Evolutionary conservation across 2,329 filamentous ascomycete genomes (phyloP), one percentile per base, ranked within the genome.

Genomic region (Trichoderma cornu-damae): DNA sequence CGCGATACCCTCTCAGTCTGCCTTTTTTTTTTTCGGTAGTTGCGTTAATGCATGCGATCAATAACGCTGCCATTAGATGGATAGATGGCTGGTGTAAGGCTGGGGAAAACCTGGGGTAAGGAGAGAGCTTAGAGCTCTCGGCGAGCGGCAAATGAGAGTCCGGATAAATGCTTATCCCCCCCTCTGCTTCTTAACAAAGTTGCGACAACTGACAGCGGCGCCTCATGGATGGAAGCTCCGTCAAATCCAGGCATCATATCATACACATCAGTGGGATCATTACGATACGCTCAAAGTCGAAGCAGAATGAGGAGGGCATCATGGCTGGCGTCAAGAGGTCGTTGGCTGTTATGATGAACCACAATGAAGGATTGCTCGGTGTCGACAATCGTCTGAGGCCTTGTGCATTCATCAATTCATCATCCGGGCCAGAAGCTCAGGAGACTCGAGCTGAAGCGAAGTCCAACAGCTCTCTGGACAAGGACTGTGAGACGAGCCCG

Each of bases 141-240:
- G 42, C 5, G 32, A 32, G 52, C 47, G 52, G 42, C 52, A 37
- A 54, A 35, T 32, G 4, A n/a, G 2, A 3, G 5, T 16, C 32
- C 52, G 52, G 52, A 16, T 55, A 55, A 55, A 55, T 32, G 16
- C 52, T 55, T 55, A 55, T 55, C 52, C 52, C 42, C 52, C 42
- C 22, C 9, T 50, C n/a, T 42, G 26, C 24, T n/a, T 5, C 14
- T n/a, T 12, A 38, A 24, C 49, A 52, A 24, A 52, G 37, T 52
- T 52, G 20, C 24, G 49, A 43, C 16, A 43, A n/a, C 9, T 42
- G 3, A 22, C 16, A 9, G 38, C 49, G 12, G 14, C 24, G 37
- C 49, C 37, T 16, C n/a, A 12, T 24, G 16, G 35, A 12, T 24
- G 16, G 35, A 34, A 32, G 5, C 49, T 32, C n/a, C n/a, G n/a